Evolutionary conservation across 345 rosid species (phyloP).

Genomic region (Physaria fendleri): DNA sequence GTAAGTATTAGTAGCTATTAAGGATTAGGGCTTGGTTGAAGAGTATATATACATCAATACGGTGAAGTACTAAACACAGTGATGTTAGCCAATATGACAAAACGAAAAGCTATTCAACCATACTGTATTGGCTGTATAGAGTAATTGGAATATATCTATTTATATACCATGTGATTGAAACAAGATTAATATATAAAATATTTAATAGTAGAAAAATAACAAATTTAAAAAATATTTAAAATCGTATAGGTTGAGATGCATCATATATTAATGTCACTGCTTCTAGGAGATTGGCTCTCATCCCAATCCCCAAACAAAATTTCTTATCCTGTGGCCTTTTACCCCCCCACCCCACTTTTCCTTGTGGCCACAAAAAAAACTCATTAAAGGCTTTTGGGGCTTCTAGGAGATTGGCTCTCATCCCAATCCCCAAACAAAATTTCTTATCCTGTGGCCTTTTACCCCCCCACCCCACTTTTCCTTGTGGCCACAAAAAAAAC

Average conservation of each 20-base stretch:
- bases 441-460: conserved; percentile 13
- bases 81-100: conserved; percentile 16
- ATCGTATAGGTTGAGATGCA: conserved; percentile 24
- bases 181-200: neutral
- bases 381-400: too few relatives aligned
- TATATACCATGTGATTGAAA: neutral
- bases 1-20: too few relatives aligned
- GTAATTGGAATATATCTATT: neutral
- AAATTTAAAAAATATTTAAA: conserved; percentile 10
- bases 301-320: conserved; percentile 35
- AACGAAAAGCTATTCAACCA: conserved; percentile 8
- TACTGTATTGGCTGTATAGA: neutral
- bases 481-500: too few relatives aligned
- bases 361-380: too few relatives aligned
- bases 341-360: too few relatives aligned
- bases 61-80: neutral
- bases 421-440: conserved; percentile 35
- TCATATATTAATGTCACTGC: conserved; percentile 26
- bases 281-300: conserved; percentile 30
- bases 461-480: too few relatives aligned
- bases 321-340: conserved; percentile 13
- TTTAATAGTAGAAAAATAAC: neutral
- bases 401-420: conserved; percentile 30
- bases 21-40: too few relatives aligned
- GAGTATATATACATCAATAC: neutral